phyloP scores from a whole-genome alignment of 768 basidiomycete species.

The Russula earlei region DNA sequence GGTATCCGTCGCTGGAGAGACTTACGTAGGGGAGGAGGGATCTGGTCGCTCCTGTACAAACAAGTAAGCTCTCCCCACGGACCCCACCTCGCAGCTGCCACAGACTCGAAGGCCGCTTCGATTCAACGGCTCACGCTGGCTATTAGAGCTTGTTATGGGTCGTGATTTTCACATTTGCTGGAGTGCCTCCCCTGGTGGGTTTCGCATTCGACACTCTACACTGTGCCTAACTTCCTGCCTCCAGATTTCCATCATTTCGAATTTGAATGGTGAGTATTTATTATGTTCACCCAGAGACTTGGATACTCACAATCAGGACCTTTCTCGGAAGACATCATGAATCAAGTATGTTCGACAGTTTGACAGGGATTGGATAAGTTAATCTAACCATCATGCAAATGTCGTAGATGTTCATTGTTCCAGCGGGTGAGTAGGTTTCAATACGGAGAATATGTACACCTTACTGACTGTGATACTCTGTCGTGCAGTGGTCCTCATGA shows the following conservation, averaged over 20 bases:
- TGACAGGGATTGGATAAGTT: not conserved
- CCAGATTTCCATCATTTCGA: too few relatives aligned
- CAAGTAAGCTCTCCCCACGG: not conserved
- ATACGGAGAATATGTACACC: too few relatives aligned
- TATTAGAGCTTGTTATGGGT: not conserved
- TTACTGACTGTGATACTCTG: not conserved
- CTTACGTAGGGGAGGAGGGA: not conserved
- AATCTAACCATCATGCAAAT: not conserved
- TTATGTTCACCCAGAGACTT: too few relatives aligned
- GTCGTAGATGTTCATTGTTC: not conserved
- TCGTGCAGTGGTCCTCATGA: not conserved
- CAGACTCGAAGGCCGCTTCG: not conserved
- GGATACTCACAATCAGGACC: too few relatives aligned
- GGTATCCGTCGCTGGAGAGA: slow-evolving; percentile 5
- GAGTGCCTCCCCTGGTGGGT: not conserved
- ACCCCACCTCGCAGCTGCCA: too few relatives aligned
- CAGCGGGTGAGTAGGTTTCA: not conserved
- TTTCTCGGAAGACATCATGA: too few relatives aligned
- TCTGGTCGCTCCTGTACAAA: not conserved
- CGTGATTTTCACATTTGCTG: not conserved
- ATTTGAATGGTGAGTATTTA: too few relatives aligned
- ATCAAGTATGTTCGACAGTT: not conserved
- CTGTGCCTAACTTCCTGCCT: too few relatives aligned
- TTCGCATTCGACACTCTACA: too few relatives aligned
- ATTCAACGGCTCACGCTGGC: not conserved